These are phyloP conservation scores for Penicillium manginii DNA, from an alignment of 495 filamentous ascomycete species.

Conservation along the genomic window DNA sequence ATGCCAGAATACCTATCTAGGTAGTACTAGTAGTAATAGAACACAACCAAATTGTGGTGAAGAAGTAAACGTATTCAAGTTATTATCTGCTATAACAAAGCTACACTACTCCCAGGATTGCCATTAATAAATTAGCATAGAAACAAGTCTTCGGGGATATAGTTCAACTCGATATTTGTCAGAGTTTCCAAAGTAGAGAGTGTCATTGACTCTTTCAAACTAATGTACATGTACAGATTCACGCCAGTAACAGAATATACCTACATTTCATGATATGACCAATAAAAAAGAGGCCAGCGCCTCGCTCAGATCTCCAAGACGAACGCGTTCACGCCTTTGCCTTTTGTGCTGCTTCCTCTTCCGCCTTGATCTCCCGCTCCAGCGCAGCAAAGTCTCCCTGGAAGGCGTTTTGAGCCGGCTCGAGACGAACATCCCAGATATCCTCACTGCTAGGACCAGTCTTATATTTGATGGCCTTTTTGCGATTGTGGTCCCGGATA, in stretches of 20 bases:
- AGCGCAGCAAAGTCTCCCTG: constrained; percentile 64
- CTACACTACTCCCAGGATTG: no score
- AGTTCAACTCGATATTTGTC: not conserved
- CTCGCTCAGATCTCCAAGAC: not conserved
- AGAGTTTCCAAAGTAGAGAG: constrained; percentile 8
- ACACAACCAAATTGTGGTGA: no score
- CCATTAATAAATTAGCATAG: no score
- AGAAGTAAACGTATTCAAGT: no score
- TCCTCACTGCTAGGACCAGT: constrained; percentile 83
- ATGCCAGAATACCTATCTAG: no score
- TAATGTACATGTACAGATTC: constrained; percentile 14
- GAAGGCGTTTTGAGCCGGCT: constrained; percentile 54
- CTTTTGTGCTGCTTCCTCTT: constrained; percentile 38
- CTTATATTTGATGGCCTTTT: constrained; percentile 75
- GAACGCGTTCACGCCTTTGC: constrained; percentile 14
- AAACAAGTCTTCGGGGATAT: not conserved
- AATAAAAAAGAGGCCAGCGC: not conserved
- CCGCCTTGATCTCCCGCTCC: constrained; percentile 54
- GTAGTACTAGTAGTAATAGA: no score
- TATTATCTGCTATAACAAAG: no score
- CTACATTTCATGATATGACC: constrained; percentile 19
- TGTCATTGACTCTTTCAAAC: not conserved
- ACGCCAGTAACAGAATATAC: constrained; percentile 8
- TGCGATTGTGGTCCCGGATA: constrained; percentile 71
- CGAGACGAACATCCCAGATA: constrained; percentile 76